Evolutionary conservation across 1,284 basidiomycete species (phyloP).

Genomic region (Crucibulum parvulum): DNA sequence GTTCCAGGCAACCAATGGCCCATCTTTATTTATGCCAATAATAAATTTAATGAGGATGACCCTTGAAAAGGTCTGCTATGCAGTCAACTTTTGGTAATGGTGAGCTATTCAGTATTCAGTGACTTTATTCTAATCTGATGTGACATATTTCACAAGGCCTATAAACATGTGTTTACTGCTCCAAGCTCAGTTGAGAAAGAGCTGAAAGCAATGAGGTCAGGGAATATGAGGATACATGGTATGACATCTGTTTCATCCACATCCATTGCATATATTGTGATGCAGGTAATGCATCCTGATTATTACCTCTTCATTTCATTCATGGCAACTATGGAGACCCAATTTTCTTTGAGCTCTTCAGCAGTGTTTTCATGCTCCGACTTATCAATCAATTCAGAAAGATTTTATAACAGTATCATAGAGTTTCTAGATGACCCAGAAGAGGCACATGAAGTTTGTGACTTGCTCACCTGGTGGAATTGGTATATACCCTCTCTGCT

Average conservation of each 20-base stretch:
- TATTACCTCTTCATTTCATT: neutral
- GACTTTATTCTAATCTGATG: neutral
- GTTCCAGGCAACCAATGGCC: neutral
- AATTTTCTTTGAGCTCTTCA: constrained; percentile 1
- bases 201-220: too few relatives aligned
- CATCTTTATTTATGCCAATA: neutral
- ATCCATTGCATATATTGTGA: neutral
- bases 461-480: constrained; percentile 4
- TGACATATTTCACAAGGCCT: neutral
- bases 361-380: neutral
- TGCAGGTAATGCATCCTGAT: neutral
- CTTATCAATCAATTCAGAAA: neutral
- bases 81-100: too few relatives aligned
- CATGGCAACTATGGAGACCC: neutral
- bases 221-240: neutral
- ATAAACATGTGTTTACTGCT: neutral
- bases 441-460: neutral
- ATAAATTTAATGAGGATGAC: neutral
- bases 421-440: constrained; percentile 2
- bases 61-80: neutral
- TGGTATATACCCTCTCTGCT: neutral
- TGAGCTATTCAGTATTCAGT: neutral
- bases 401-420: constrained; percentile 1
- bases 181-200: neutral
- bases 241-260: neutral